Percentiles rank a stretch among this genome's conserved stretches.
phyloP scores from a whole-genome alignment of 495 filamentous ascomycete species.

The Talaromyces liani region DNA sequence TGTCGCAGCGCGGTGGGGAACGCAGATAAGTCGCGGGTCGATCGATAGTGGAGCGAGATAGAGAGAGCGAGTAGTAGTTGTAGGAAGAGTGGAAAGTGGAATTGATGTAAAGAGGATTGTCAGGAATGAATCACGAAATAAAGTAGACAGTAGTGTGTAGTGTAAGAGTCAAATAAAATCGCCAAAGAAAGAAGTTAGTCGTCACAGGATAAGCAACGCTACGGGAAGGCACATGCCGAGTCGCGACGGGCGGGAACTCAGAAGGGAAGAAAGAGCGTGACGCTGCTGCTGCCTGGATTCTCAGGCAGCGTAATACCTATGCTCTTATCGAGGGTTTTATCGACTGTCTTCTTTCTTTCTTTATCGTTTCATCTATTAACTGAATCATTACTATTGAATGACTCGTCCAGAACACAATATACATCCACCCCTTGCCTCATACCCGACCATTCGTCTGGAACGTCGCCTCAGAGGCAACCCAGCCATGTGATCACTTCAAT shows the following conservation, averaged over 20 bases:
- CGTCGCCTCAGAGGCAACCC: background rate
- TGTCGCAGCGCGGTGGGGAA: constrained; percentile 5
- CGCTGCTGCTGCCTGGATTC: too few relatives aligned
- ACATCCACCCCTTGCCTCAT: background rate
- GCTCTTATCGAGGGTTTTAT: too few relatives aligned
- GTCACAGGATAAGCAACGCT: background rate
- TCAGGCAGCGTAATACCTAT: too few relatives aligned
- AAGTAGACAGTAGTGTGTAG: too few relatives aligned
- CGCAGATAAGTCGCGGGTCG: constrained; percentile 2
- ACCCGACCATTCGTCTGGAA: background rate
- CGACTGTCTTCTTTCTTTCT: background rate
- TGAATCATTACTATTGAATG: background rate
- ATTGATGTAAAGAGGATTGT: background rate
- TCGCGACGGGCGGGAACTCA: background rate
- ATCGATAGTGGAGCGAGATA: constrained; percentile 5
- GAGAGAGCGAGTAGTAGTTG: background rate
- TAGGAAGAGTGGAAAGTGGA: background rate
- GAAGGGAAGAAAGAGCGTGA: background rate
- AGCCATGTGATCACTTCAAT: background rate
- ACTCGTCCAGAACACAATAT: background rate
- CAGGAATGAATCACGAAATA: too few relatives aligned
- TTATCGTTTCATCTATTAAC: background rate
- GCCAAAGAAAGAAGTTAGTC: background rate
- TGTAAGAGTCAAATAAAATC: background rate
- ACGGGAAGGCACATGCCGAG: constrained; percentile 2